These are phyloP conservation scores for Rhodomyrtus tomentosa DNA, from an alignment of 345 rosid species.

Conservation along the genomic window DNA sequence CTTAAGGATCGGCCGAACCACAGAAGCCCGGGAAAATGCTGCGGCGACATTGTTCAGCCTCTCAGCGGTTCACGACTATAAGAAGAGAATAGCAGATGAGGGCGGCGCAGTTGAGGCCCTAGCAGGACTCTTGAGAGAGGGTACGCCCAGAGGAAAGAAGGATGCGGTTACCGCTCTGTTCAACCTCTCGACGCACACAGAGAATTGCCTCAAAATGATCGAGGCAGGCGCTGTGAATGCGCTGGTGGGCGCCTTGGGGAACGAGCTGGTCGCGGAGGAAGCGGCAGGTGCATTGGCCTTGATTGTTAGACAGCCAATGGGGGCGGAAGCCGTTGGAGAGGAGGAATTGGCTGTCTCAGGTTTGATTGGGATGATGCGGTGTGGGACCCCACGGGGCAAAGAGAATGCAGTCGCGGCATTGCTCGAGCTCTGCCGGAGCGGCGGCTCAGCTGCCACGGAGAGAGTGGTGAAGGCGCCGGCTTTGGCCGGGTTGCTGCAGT, in stretches of 20 bases:
- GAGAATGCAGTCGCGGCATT: conserved; percentile 91
- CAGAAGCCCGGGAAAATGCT: conserved; percentile 85
- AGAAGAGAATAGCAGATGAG: conserved; percentile 70
- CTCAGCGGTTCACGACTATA: conserved; percentile 83
- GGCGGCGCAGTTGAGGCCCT: conserved; percentile 65
- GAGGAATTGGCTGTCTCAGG: conserved; percentile 67
- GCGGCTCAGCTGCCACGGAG: conserved; percentile 64
- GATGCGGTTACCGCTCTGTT: conserved; percentile 90
- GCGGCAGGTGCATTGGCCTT: conserved; percentile 85
- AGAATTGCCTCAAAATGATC: conserved; percentile 71
- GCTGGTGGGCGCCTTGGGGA: conserved; percentile 53
- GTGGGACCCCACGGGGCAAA: conserved; percentile 90
- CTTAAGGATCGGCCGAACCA: conserved; percentile 58
- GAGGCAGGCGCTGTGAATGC: conserved; percentile 72
- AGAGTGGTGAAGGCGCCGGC: conserved; percentile 72
- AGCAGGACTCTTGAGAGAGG: conserved; percentile 50
- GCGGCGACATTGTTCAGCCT: conserved; percentile 92
- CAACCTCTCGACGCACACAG: conserved; percentile 73
- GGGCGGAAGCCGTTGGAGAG: conserved; percentile 66
- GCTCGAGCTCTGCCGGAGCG: conserved; percentile 79
- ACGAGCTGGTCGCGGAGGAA: conserved; percentile 83
- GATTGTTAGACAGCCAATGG: conserved; percentile 67
- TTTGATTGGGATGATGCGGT: conserved; percentile 69
- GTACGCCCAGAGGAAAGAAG: conserved; percentile 83
- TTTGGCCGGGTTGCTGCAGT: conserved; percentile 64